These are phyloP conservation scores for Flaveria bidentis DNA, from an alignment of 129 eudicot genomes.

Conservation along the genomic window DNA sequence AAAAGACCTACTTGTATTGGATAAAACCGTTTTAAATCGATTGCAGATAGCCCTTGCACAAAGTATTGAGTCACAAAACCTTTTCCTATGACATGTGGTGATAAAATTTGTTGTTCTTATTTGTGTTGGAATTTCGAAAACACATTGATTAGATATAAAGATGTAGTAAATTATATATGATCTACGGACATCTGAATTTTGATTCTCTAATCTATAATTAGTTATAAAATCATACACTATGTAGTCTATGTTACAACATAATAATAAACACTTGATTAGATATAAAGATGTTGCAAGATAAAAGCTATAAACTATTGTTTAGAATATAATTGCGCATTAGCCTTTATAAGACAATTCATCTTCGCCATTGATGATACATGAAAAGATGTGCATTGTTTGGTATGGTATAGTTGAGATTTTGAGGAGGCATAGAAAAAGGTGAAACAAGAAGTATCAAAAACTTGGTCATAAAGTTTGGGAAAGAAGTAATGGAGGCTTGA, in stretches of 20 bases:
- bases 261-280: background rate
- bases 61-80: too few relatives aligned
- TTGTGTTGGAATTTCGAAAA: too few relatives aligned
- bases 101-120: too few relatives aligned
- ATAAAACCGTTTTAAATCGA: background rate
- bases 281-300: background rate
- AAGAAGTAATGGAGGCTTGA: conserved; percentile 23
- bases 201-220: too few relatives aligned
- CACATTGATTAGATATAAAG: too few relatives aligned
- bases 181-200: too few relatives aligned
- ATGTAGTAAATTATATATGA: too few relatives aligned
- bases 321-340: background rate
- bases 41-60: background rate
- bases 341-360: background rate
- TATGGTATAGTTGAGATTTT: conserved; percentile 10
- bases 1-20: background rate
- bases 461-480: conserved; percentile 40
- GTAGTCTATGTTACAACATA: background rate
- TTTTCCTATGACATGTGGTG: too few relatives aligned
- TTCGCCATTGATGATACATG: conserved; percentile 25
- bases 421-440: conserved; percentile 21
- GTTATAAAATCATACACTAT: too few relatives aligned
- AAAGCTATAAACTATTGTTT: background rate
- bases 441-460: conserved; percentile 35
- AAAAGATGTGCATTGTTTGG: conserved; percentile 37